Evolutionary conservation across 331 rosid genomes (phyloP).

Genomic region (Spiraea crenata): DNA sequence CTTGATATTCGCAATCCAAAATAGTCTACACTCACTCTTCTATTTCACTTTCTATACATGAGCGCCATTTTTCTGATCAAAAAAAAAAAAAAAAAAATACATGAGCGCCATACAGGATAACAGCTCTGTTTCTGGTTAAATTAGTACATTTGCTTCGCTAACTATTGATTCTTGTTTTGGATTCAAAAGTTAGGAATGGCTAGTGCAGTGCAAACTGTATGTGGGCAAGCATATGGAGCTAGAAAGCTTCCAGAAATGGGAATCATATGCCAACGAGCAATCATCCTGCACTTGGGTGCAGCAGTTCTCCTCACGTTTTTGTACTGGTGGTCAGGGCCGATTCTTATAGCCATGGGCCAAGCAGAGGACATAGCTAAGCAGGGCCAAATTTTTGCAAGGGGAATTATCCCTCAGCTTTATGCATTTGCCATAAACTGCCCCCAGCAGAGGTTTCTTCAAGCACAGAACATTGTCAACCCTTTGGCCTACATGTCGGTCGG

Average conservation of each 20-base stretch:
- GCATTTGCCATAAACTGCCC: constrained; percentile 71
- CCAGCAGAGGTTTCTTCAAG: constrained; percentile 75
- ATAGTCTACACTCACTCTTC: too few species aligned
- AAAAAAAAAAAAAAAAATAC: too few species aligned
- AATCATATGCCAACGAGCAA: constrained; percentile 61
- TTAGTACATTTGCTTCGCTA: not conserved
- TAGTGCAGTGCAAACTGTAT: constrained; percentile 79
- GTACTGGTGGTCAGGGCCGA: constrained; percentile 64
- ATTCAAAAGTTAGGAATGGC: constrained; percentile 69
- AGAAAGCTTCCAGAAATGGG: constrained; percentile 51
- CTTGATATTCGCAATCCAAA: too few species aligned
- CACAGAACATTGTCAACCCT: constrained; percentile 75
- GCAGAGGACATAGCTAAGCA: constrained; percentile 38
- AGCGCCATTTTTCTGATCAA: too few species aligned
- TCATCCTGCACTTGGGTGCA: constrained; percentile 58
- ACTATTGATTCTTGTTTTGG: not conserved
- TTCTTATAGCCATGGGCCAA: constrained; percentile 55
- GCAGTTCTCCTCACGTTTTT: constrained; percentile 55
- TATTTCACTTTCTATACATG: too few species aligned
- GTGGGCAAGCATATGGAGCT: constrained; percentile 88
- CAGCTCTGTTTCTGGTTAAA: too few species aligned
- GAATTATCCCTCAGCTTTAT: constrained; percentile 55
- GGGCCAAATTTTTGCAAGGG: constrained; percentile 55
- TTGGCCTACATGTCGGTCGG: constrained; percentile 59
- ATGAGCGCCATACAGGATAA: too few species aligned